These are phyloP conservation scores for Sherardia arvensis DNA, from an alignment of 257 asterid genomes.

Conservation along the genomic window DNA sequence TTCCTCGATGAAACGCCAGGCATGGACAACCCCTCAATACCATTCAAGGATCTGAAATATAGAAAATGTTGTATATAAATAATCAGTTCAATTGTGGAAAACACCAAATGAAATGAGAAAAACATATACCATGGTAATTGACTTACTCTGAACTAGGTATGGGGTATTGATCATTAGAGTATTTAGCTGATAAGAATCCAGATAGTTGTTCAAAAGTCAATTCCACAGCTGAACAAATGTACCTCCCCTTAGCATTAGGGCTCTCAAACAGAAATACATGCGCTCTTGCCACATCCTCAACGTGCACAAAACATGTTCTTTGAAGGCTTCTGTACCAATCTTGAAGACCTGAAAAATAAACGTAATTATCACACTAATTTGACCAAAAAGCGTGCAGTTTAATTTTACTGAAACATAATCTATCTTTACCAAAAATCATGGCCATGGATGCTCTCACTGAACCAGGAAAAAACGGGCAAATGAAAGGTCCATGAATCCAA, in stretches of 20 bases:
- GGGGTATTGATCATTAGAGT: constrained; percentile 27
- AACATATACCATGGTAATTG: too few relatives aligned
- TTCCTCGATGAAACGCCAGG: constrained; percentile 23
- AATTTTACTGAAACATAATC: not conserved
- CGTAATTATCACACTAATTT: too few relatives aligned
- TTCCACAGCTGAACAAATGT: constrained; percentile 29
- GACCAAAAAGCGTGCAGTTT: too few relatives aligned
- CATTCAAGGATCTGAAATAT: constrained; percentile 17
- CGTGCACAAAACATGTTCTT: constrained; percentile 28
- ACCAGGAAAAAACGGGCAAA: constrained; percentile 31
- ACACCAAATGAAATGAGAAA: not conserved
- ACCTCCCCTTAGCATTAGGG: constrained; percentile 42
- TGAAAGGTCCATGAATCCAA: constrained; percentile 47
- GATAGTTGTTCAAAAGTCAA: constrained; percentile 19
- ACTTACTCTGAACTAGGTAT: constrained; percentile 45
- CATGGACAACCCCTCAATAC: not conserved
- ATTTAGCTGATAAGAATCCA: constrained; percentile 27
- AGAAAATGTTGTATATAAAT: too few relatives aligned
- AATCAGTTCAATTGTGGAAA: not conserved
- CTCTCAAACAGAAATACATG: constrained; percentile 43
- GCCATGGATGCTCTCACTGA: constrained; percentile 31
- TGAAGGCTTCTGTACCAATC: constrained; percentile 8
- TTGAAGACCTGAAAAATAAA: constrained; percentile 19
- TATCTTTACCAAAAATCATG: constrained; percentile 27
- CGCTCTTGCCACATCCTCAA: constrained; percentile 48